Evolutionary conservation across 108 stramenopile species (phyloP).

Genomic region (Cyclotella cryptica): DNA sequence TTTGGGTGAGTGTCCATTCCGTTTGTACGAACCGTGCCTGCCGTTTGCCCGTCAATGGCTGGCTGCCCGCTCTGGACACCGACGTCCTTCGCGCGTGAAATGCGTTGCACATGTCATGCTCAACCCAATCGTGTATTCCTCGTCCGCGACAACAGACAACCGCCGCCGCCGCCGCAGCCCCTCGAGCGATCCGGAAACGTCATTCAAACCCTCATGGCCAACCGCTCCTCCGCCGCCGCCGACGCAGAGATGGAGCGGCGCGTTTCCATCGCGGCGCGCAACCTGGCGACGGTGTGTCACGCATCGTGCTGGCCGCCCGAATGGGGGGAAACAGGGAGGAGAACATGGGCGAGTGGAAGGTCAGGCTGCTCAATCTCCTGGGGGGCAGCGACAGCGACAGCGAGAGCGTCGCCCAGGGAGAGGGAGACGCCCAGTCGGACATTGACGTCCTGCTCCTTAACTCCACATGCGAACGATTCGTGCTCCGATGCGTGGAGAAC

Average conservation of each 20-base stretch:
- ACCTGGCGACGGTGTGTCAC: conserved; percentile 82
- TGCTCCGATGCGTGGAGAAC: conserved; percentile 90
- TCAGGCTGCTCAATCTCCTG: conserved; percentile 65
- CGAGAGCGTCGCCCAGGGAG: conserved; percentile 17
- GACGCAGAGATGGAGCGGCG: conserved; percentile 85
- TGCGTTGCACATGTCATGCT: neutral
- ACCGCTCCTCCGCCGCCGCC: conserved; percentile 32
- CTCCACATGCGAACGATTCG: conserved; percentile 81
- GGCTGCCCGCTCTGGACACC: neutral
- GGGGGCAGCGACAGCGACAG: conserved; percentile 60
- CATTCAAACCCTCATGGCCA: conserved; percentile 58
- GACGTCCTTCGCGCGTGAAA: neutral
- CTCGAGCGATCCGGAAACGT: conserved; percentile 27
- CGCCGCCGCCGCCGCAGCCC: neutral
- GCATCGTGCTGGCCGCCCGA: conserved; percentile 79
- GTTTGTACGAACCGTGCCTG: neutral
- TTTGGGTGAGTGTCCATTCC: conserved; percentile 5
- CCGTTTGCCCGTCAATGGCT: neutral
- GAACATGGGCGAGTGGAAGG: conserved; percentile 72
- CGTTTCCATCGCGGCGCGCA: conserved; percentile 73
- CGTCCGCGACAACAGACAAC: neutral
- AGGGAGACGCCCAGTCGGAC: conserved; percentile 36
- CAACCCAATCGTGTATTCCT: neutral
- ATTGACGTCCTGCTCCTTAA: conserved; percentile 75
- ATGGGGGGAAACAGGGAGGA: conserved; percentile 46